A percentile compares a stretch with the other conserved stretches of the same genome.
Evolutionary conservation across 208 protist species (phyloP).

Genomic region (Leishmania guyanensis): DNA sequence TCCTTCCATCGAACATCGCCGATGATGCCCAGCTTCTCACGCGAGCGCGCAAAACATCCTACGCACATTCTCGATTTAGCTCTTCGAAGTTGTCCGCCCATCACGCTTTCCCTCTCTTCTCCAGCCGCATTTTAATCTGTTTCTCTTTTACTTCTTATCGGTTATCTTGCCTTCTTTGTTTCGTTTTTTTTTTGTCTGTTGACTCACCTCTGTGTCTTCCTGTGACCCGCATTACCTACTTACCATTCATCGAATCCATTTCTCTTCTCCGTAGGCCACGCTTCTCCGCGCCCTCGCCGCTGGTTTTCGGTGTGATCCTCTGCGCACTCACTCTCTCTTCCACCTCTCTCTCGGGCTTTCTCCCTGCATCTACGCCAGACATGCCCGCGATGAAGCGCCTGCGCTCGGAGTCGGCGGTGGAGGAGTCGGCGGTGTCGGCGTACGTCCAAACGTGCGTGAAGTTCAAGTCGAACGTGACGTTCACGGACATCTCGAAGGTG

Average conservation of each 20-base stretch:
- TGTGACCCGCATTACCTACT: neutral
- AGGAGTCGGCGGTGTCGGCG: slow-evolving; percentile 38
- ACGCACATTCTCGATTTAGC: neutral
- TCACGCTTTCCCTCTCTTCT: neutral
- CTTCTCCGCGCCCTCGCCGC: neutral
- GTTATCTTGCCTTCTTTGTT: neutral
- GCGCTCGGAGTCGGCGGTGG: slow-evolving; percentile 35
- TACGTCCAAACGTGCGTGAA: slow-evolving; percentile 54
- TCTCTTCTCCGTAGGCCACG: neutral
- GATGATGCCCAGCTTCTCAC: neutral
- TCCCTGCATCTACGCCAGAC: slow-evolving; percentile 2
- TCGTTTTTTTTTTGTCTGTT: too few species aligned
- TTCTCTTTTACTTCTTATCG: neutral
- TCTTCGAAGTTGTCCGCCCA: neutral
- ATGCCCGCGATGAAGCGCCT: slow-evolving; percentile 28
- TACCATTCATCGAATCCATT: neutral
- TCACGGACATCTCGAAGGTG: slow-evolving; percentile 52
- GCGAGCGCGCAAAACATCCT: neutral
- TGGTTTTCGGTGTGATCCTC: neutral
- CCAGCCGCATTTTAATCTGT: neutral
- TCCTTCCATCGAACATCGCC: neutral
- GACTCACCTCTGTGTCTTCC: neutral
- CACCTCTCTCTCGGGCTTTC: neutral
- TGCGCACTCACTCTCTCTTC: neutral
- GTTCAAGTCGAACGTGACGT: slow-evolving; percentile 60